These are phyloP conservation scores for Fusarium setosum DNA, from an alignment of 2,329 filamentous ascomycete genomes.

Conservation along the genomic window DNA sequence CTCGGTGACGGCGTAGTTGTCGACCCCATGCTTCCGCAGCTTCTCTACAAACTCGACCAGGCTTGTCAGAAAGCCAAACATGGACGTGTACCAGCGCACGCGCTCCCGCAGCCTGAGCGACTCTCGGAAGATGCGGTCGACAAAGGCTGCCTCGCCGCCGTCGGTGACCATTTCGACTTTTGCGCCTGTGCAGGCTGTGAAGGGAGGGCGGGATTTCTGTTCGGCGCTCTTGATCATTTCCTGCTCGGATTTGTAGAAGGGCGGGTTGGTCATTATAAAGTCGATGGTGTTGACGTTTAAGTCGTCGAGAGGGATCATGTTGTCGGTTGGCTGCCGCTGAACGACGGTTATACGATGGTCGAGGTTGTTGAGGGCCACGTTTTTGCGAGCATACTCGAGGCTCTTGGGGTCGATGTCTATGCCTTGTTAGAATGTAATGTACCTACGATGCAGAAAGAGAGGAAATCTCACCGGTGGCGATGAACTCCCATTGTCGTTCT, in stretches of 20 bases:
- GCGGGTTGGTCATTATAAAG: slow-evolving; percentile 94
- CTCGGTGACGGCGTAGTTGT: slow-evolving; percentile 85
- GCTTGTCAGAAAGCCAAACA: slow-evolving; percentile 86
- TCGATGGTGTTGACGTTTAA: slow-evolving; percentile 67
- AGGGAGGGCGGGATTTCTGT: slow-evolving; percentile 74
- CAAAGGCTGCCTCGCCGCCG: slow-evolving; percentile 83
- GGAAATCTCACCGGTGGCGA: slow-evolving; percentile 65
- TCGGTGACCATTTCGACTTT: slow-evolving; percentile 85
- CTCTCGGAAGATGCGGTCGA: slow-evolving; percentile 76
- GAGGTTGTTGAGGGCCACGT: slow-evolving; percentile 75
- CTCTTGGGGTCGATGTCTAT: slow-evolving; percentile 80
- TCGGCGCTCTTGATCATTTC: slow-evolving; percentile 76
- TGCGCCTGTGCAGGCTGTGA: slow-evolving; percentile 81
- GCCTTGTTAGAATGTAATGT: slow-evolving; percentile 1
- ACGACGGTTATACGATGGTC: slow-evolving; percentile 73
- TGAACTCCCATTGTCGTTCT: slow-evolving; percentile 79
- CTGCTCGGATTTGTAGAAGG: slow-evolving; percentile 83
- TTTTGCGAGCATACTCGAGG: slow-evolving; percentile 72
- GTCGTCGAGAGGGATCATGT: slow-evolving; percentile 73
- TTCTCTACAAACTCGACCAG: slow-evolving; percentile 71
- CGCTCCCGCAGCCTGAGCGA: slow-evolving; percentile 68
- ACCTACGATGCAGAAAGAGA: background rate
- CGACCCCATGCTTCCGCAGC: slow-evolving; percentile 66
- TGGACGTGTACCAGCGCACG: slow-evolving; percentile 89
- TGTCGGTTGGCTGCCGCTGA: slow-evolving; percentile 59